Conservation (phyloP, 2,329 filamentous ascomycete species). For the Fusarium robinianum region DNA sequence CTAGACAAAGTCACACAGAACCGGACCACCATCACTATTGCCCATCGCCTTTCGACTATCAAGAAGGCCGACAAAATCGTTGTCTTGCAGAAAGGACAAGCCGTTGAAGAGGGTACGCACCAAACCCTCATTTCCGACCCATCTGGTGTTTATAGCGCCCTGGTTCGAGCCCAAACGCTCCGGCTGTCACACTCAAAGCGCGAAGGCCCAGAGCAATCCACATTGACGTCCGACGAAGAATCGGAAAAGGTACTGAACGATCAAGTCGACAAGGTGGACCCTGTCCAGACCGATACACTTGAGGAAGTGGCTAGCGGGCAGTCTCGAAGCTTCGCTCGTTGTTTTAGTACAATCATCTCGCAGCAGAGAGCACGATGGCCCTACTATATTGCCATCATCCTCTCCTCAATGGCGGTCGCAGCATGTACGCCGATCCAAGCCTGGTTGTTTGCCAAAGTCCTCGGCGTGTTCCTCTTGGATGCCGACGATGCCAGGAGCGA, state of each 20-base stretch:
- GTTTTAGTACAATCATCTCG: slow-evolving; percentile 28
- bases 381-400: slow-evolving; percentile 29
- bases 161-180: slow-evolving; percentile 34
- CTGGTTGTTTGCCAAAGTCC: slow-evolving; percentile 38
- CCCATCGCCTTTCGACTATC: slow-evolving; percentile 64
- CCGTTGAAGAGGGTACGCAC: slow-evolving; percentile 67
- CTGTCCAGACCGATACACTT: rapidly evolving
- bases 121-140: slow-evolving; percentile 57
- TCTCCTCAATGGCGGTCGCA: slow-evolving; percentile 35
- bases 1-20: slow-evolving; percentile 44
- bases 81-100: slow-evolving; percentile 62
- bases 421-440: slow-evolving; percentile 37
- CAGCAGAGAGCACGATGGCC: slow-evolving; percentile 33
- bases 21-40: slow-evolving; percentile 69
- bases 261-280: background rate
- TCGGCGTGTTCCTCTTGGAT: slow-evolving; percentile 33
- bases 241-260: background rate
- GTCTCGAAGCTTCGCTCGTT: slow-evolving; percentile 4
- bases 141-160: slow-evolving; percentile 37
- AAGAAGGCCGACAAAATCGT: slow-evolving; percentile 68
- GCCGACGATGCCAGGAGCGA: slow-evolving; percentile 36
- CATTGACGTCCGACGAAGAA: slow-evolving; percentile 1
- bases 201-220: background rate
- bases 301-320: background rate
- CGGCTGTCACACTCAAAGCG: too few species aligned